Percentiles rank a stretch among this genome's conserved stretches.
Evolutionary conservation across 805 yeast genomes (phyloP).

Genomic region (Brettanomyces sp.): DNA sequence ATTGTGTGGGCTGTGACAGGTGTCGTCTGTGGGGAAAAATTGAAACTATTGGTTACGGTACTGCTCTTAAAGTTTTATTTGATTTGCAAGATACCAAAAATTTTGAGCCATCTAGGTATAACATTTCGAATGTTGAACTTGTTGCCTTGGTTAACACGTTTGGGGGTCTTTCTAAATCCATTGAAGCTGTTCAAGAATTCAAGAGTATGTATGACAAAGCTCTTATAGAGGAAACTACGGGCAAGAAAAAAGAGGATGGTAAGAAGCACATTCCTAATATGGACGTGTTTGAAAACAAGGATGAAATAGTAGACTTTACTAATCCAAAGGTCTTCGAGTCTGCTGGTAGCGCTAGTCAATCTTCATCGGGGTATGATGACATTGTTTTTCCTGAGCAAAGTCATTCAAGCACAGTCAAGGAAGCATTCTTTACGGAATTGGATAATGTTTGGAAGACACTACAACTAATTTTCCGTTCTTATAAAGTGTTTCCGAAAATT

Average conservation of each 20-base stretch:
- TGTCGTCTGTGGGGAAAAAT: constrained; percentile 98
- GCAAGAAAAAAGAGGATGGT: background rate
- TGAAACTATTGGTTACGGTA: constrained; percentile 96
- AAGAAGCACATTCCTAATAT: background rate
- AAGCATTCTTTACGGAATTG: constrained; percentile 11
- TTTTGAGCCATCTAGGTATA: constrained; percentile 18
- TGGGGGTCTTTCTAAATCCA: constrained; percentile 81
- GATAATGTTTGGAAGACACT: constrained; percentile 42
- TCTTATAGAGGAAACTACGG: constrained; percentile 19
- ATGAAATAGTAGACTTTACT: constrained; percentile 1
- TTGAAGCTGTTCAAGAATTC: constrained; percentile 66
- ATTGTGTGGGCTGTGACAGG: constrained; percentile 97
- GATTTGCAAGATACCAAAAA: constrained; percentile 49
- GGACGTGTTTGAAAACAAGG: background rate
- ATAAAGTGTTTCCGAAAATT: constrained; percentile 59
- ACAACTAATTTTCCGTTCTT: constrained; percentile 55
- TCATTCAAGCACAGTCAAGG: constrained; percentile 12
- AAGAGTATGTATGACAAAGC: constrained; percentile 40
- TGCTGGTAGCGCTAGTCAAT: background rate
- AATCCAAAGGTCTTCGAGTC: constrained; percentile 1
- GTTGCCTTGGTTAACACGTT: constrained; percentile 89
- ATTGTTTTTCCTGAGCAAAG: constrained; percentile 14
- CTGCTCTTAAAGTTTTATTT: constrained; percentile 83
- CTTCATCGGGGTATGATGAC: constrained; percentile 16
- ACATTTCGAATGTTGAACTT: constrained; percentile 63